These are phyloP conservation scores for Panicum miliaceum DNA, from an alignment of 176 grass and related monocot species.

Conservation along the genomic window DNA sequence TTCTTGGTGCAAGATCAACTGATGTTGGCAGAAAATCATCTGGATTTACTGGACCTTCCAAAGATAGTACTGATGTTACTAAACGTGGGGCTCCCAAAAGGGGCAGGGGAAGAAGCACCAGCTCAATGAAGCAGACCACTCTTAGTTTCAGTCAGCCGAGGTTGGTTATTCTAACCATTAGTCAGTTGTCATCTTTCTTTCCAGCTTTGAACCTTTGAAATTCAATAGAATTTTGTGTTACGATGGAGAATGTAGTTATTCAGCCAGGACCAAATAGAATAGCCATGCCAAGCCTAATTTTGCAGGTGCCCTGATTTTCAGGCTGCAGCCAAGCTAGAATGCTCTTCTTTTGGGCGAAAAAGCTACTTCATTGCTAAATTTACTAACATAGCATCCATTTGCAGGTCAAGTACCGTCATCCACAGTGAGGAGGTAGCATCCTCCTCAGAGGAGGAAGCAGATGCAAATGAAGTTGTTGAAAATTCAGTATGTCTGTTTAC, in stretches of 20 bases:
- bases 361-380: neutral
- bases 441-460: constrained; percentile 73
- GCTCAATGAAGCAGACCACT: constrained; percentile 69
- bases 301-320: neutral
- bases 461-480: constrained; percentile 64
- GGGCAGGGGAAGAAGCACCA: constrained; percentile 61
- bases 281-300: constrained; percentile 6
- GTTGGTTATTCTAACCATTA: constrained; percentile 28
- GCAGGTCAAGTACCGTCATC: constrained; percentile 52
- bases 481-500: constrained; percentile 62
- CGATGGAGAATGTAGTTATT: neutral
- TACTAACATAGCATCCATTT: neutral
- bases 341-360: neutral
- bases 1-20: constrained; percentile 46
- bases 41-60: constrained; percentile 58
- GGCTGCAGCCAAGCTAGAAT: neutral
- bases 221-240: neutral
- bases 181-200: neutral
- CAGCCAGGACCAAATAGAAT: neutral
- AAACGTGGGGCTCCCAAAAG: constrained; percentile 54
- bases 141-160: constrained; percentile 67
- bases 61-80: constrained; percentile 50
- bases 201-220: neutral
- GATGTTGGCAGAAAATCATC: constrained; percentile 51
- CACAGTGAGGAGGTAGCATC: constrained; percentile 66